Evolutionary conservation across 2,329 filamentous ascomycete genomes (phyloP).

Genomic region (Curvularia sp.): DNA sequence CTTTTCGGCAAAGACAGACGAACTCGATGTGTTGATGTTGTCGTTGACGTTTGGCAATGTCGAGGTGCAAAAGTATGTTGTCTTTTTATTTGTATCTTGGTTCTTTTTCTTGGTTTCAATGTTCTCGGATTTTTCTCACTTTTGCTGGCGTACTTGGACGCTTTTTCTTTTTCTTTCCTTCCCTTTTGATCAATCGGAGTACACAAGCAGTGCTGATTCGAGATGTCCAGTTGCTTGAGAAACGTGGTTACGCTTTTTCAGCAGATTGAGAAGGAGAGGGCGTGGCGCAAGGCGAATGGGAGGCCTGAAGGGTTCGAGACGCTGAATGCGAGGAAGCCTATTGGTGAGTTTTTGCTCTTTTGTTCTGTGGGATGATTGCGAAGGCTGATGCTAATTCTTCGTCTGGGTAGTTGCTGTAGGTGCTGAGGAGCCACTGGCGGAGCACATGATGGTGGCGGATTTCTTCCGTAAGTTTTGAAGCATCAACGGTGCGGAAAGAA

Average conservation of each 20-base stretch:
- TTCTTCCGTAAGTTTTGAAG: conserved; percentile 77
- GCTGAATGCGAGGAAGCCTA: conserved; percentile 75
- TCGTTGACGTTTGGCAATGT: conserved; percentile 96
- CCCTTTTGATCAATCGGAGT: too few species aligned
- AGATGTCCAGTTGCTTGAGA: conserved; percentile 71
- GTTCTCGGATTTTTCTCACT: too few species aligned
- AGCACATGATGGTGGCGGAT: conserved; percentile 72
- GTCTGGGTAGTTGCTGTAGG: conserved; percentile 73
- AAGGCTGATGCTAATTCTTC: neutral
- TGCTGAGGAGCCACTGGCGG: conserved; percentile 82
- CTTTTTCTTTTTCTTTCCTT: too few species aligned
- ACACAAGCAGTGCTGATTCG: neutral
- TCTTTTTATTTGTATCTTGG: neutral
- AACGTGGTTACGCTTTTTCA: conserved; percentile 93
- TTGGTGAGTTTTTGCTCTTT: conserved; percentile 52
- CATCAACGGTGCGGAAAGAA: neutral
- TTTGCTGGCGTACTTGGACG: neutral
- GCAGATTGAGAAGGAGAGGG: conserved; percentile 85
- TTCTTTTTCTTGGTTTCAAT: neutral
- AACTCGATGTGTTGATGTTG: conserved; percentile 84
- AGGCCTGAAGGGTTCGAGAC: conserved; percentile 74
- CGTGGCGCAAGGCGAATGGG: conserved; percentile 77
- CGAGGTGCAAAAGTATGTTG: conserved; percentile 76
- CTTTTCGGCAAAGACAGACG: conserved; percentile 79
- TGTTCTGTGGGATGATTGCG: neutral